Base-by-base conservation (phyloP, 2,329 filamentous ascomycete species). In the Cordyceps sp. region DNA sequence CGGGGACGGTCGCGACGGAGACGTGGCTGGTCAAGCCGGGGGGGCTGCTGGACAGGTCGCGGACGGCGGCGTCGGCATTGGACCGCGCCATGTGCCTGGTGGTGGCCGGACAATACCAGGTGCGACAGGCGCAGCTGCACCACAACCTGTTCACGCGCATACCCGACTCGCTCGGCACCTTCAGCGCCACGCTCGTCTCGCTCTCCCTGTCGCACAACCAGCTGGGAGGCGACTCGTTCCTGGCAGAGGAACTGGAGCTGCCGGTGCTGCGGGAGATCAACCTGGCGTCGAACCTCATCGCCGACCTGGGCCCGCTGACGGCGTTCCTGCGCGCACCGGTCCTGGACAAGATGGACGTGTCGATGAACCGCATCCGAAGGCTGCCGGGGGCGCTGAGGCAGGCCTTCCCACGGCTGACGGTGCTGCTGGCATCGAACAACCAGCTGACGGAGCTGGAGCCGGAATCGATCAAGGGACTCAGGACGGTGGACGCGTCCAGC, bases 391-490 rank as follows among this genome's bases (percentile, higher is more conserved):
- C 49, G 17, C 58, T 93, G 6, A 74, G 74, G 33, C 56, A 66
- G 6, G 59, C 58, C 2, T 94, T 84, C 48, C 82, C 84, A 0
- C 64, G 61, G 6, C 62, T 94, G 26, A 67, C 64, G 2, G 71
- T 79, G 0, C 61, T 96, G 9, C 59, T 88, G 14, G 77, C 74
- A 2, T 70, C 75, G 4, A 84, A 92, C 53, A 96, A 96, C 49
- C 73, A 76, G 40, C 67, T 94, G 31, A 62, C 67, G 6, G 75
- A 78, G 12, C 64, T 93, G 13, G 69, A 78, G 2, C 76, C 82
- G 0, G 77, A 84, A 9, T 63, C 73, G 9, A 72, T 94, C 24
- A 64, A 66, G 31, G 86, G 88, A 0, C 51, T 94, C 35, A 72
- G 73, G 40, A 68, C 79, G 5, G 70, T 92, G 3, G 83, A 93